phyloP scores from a whole-genome alignment of 306 rosid species.

The Cyamopsis tetragonoloba region DNA sequence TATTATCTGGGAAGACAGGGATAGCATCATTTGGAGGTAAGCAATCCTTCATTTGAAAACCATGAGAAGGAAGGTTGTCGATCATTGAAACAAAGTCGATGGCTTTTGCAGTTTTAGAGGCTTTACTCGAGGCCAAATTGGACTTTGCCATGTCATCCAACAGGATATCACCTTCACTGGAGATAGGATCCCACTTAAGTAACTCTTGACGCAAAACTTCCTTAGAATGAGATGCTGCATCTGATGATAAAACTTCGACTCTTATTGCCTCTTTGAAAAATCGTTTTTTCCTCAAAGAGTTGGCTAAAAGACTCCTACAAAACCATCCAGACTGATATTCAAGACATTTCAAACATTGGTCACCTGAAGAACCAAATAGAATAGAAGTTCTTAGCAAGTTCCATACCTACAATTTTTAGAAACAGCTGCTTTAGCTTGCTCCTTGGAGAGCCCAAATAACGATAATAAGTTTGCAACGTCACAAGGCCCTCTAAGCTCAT shows the following conservation, averaged over 20 bases:
- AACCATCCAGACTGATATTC: conserved; percentile 10
- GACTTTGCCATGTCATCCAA: conserved; percentile 66
- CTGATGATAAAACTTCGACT: conserved; percentile 58
- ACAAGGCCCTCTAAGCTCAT: conserved; percentile 82
- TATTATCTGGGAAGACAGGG: conserved; percentile 24
- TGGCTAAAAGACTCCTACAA: conserved; percentile 67
- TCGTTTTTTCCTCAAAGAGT: conserved; percentile 66
- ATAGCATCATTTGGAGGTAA: conserved; percentile 34
- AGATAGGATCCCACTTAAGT: conserved; percentile 75
- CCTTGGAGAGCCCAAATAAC: conserved; percentile 69
- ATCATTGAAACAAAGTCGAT: conserved; percentile 56
- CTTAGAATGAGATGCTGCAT: conserved; percentile 36
- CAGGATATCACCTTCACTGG: conserved; percentile 76
- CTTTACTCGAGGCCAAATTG: conserved; percentile 41
- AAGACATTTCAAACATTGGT: conserved; percentile 1
- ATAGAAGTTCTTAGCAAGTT: conserved; percentile 13
- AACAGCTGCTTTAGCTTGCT: conserved; percentile 73
- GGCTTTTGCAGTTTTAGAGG: conserved; percentile 54
- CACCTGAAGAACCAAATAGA: neutral
- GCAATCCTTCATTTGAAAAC: conserved; percentile 61
- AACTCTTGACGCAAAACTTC: conserved; percentile 49
- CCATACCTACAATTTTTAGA: conserved; percentile 85
- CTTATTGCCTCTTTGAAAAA: conserved; percentile 70
- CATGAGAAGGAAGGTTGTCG: conserved; percentile 53
- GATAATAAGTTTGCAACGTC: conserved; percentile 82